A percentile compares a stretch with the other conserved stretches of the same genome.
phyloP scores from a whole-genome alignment of 495 filamentous ascomycete genomes.

The Aspergillus funiculosus region DNA sequence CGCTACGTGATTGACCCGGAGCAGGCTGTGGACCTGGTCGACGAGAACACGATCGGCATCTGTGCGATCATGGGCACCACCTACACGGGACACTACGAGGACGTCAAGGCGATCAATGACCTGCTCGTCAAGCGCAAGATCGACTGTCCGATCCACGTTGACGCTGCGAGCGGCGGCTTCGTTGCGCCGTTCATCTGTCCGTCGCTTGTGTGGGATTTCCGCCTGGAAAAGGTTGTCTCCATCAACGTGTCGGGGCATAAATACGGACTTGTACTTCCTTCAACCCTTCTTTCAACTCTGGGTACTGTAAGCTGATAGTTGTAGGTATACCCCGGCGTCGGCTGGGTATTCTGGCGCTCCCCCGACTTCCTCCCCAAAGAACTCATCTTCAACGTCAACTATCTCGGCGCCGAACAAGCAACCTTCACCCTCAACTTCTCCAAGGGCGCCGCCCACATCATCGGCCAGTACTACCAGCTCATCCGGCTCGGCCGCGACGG shows the following conservation, averaged over 20 bases:
- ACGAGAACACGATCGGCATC: slow-evolving; percentile 95
- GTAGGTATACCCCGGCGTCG: slow-evolving; percentile 80
- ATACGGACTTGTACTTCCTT: slow-evolving; percentile 51
- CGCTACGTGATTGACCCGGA: slow-evolving; percentile 84
- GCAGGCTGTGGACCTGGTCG: slow-evolving; percentile 74
- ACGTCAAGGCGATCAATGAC: slow-evolving; percentile 84
- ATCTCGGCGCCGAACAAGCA: slow-evolving; percentile 89
- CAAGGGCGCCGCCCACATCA: slow-evolving; percentile 85
- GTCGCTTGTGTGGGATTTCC: slow-evolving; percentile 79
- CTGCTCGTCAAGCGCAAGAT: slow-evolving; percentile 63
- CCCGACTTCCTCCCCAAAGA: slow-evolving; percentile 80
- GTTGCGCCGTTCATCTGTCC: slow-evolving; percentile 85
- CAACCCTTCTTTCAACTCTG: not conserved
- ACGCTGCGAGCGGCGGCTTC: slow-evolving; percentile 86
- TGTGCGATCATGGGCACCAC: slow-evolving; percentile 85
- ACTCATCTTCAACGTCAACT: slow-evolving; percentile 97
- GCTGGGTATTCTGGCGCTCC: slow-evolving; percentile 85
- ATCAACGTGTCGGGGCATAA: slow-evolving; percentile 95
- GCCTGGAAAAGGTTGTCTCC: slow-evolving; percentile 75
- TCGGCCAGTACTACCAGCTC: slow-evolving; percentile 93
- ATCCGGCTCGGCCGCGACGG: slow-evolving; percentile 87
- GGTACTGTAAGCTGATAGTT: not conserved
- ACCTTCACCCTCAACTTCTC: slow-evolving; percentile 97
- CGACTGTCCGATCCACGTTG: slow-evolving; percentile 82
- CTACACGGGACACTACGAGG: slow-evolving; percentile 94